phyloP scores from a whole-genome alignment of 2,329 filamentous ascomycete genomes.

The Venturia nashicola region DNA sequence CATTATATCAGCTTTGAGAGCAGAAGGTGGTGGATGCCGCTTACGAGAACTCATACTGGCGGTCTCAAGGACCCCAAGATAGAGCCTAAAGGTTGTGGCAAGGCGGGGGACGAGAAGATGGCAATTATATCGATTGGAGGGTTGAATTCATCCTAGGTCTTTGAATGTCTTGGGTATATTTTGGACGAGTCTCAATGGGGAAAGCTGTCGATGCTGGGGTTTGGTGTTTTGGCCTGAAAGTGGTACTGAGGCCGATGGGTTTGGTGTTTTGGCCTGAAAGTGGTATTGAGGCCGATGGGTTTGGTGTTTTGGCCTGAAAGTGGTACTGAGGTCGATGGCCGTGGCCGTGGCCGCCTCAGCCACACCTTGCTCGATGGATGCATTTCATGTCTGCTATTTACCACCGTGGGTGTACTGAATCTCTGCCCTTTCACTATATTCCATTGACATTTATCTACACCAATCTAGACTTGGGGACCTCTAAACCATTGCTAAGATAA shows the following conservation, averaged over 20 bases:
- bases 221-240: neutral
- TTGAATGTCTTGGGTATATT: neutral
- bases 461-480: too few species aligned
- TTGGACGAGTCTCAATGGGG: neutral
- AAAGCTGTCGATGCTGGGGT: neutral
- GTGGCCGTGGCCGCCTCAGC: too few species aligned
- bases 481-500: too few species aligned
- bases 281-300: neutral
- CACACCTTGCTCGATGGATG: neutral
- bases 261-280: neutral
- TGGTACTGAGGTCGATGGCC: too few species aligned
- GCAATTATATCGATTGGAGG: neutral
- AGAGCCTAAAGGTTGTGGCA: constrained; percentile 14
- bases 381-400: neutral
- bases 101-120: neutral
- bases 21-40: neutral
- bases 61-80: constrained; percentile 36
- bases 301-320: too few species aligned
- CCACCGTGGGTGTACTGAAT: too few species aligned
- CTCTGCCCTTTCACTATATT: too few species aligned
- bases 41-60: constrained; percentile 30
- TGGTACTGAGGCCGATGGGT: neutral
- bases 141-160: neutral
- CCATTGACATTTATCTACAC: too few species aligned
- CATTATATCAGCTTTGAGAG: constrained; percentile 9